Evolutionary conservation across 2,329 filamentous ascomycete genomes (phyloP).

Genomic region (Stachybotrys echinatus): DNA sequence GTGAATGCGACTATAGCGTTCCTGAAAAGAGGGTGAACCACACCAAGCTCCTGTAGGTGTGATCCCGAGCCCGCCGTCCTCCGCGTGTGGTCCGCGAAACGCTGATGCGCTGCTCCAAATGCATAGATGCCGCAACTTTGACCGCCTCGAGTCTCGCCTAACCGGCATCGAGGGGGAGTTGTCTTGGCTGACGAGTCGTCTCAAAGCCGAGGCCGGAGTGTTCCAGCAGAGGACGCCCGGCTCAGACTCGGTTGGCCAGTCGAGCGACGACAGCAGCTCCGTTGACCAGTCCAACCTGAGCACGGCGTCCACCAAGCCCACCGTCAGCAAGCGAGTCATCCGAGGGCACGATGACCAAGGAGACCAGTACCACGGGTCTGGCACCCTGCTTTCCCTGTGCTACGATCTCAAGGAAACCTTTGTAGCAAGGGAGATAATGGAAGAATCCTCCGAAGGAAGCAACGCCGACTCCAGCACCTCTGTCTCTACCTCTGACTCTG

Average conservation of each 20-base stretch:
- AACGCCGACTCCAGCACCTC: background rate
- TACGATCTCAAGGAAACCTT: background rate
- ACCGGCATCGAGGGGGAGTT: background rate
- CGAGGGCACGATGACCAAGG: background rate
- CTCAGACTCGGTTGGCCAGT: background rate
- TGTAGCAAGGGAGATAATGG: background rate
- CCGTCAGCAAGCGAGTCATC: background rate
- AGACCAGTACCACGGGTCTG: background rate
- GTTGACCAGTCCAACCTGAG: background rate
- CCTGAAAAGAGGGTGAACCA: background rate
- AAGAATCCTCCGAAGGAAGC: background rate
- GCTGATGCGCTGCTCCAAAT: background rate
- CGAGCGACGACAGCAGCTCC: background rate
- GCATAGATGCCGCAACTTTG: background rate
- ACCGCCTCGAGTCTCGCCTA: background rate
- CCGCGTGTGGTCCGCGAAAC: background rate
- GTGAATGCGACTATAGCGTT: background rate
- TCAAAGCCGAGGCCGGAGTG: background rate
- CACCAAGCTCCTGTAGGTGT: background rate
- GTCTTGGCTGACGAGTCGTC: background rate
- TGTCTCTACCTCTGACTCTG: background rate
- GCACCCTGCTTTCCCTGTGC: background rate
- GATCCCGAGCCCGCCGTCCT: background rate
- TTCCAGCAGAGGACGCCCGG: background rate
- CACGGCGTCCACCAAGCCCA: background rate